Evolutionary conservation across 805 yeast species (phyloP).

Genomic region (Yamadazyma ubonensis): DNA sequence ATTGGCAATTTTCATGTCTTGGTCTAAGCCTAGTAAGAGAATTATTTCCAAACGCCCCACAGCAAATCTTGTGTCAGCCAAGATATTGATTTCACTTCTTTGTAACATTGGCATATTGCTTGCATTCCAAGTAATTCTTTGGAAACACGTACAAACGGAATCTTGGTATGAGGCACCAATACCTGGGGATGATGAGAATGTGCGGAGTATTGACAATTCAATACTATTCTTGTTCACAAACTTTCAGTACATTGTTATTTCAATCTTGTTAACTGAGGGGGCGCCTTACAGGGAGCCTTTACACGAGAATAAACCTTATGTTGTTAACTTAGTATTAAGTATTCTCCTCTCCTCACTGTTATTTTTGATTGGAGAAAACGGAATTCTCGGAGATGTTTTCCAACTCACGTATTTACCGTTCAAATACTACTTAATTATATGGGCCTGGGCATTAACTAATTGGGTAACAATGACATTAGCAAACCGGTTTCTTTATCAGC

Average conservation of each 20-base stretch:
- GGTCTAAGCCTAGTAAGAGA: conserved; percentile 76
- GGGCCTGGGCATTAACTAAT: conserved; percentile 48
- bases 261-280: conserved; percentile 83
- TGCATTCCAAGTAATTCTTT: conserved; percentile 63
- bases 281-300: conserved; percentile 89
- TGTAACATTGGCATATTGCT: conserved; percentile 68
- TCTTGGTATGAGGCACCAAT: conserved; percentile 81
- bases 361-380: conserved; percentile 53
- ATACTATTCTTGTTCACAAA: conserved; percentile 76
- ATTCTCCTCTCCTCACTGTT: conserved; percentile 48
- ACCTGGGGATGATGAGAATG: conserved; percentile 74
- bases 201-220: conserved; percentile 87
- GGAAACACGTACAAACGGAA: conserved; percentile 57
- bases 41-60: conserved; percentile 80
- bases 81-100: conserved; percentile 78
- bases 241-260: conserved; percentile 84
- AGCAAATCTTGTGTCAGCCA: conserved; percentile 88
- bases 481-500: conserved; percentile 43
- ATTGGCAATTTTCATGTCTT: conserved; percentile 94
- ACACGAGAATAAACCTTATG: conserved; percentile 65
- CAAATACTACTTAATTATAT: conserved; percentile 51
- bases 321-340: conserved; percentile 57
- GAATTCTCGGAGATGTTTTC: conserved; percentile 64
- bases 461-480: conserved; percentile 47
- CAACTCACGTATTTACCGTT: conserved; percentile 65